Conservation (phyloP, 2,329 filamentous ascomycete species). For the Cladophialophora exuberans region DNA sequence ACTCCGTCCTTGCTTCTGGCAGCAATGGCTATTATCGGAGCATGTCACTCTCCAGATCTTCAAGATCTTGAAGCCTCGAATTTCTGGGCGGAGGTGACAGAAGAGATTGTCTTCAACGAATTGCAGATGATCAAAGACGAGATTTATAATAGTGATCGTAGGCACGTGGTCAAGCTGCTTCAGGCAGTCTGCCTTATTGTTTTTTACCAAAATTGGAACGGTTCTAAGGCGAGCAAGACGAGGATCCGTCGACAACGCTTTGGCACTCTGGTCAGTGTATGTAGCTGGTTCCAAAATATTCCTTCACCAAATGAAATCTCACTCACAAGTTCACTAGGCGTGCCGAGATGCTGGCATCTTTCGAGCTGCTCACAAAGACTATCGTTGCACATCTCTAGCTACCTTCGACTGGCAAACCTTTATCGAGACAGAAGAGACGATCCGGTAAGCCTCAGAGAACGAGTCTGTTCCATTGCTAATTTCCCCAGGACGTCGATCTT, state of each 20-base stretch:
- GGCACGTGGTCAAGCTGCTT: neutral
- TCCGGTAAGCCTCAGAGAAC: constrained; percentile 24
- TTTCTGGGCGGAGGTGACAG: constrained; percentile 15
- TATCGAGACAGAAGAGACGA: constrained; percentile 35
- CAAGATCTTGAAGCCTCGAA: constrained; percentile 26
- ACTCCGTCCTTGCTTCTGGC: constrained; percentile 31
- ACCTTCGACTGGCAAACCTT: constrained; percentile 22
- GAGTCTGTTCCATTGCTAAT: too few relatives aligned
- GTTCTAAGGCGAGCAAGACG: neutral
- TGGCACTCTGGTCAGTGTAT: constrained; percentile 4
- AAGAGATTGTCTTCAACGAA: neutral
- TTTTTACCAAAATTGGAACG: constrained; percentile 2
- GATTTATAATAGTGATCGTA: neutral
- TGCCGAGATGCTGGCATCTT: constrained; percentile 34
- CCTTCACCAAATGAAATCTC: neutral
- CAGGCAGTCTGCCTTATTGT: constrained; percentile 1
- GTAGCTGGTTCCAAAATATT: constrained; percentile 2
- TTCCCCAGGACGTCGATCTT: constrained; percentile 32
- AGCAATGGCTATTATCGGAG: constrained; percentile 37
- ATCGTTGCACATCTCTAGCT: neutral
- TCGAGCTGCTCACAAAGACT: constrained; percentile 6
- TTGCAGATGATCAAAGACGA: neutral
- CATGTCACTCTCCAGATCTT: constrained; percentile 33
- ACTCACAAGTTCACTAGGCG: constrained; percentile 8
- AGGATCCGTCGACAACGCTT: constrained; percentile 1